Base-by-base conservation (phyloP, 345 rosid genomes). In the Brassica incana region DNA sequence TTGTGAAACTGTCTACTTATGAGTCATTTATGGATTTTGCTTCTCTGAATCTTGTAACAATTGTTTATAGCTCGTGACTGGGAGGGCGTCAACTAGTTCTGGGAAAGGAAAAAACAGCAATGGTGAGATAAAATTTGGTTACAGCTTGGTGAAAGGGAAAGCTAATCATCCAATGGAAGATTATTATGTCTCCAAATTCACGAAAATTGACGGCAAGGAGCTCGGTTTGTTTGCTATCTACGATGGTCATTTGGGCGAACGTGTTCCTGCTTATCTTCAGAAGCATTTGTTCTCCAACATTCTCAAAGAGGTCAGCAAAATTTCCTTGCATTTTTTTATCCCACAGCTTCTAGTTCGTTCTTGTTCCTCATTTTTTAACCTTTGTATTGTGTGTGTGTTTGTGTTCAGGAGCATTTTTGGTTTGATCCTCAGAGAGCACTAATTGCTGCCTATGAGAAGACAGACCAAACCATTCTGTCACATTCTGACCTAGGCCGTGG, bases 81-180 rank as follows among this genome's bases (percentile, higher is more conserved):
- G 89, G 32, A 83, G 77, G 11, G 87, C 90, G 10, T 87, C 90
- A 66, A 84, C 35, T 79, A 87, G 79, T 67, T 83, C 89, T 3
- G 94, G 92, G 1, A 90, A 88, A 79, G 94, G 94, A 40, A 88
- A 81, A 81, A 87, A 85, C 77, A 80, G 77, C 6, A 84, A 80
- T 10, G 87, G 88, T n/a, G 83, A 78, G 38, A 71, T 84, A 27
- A 90, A 83, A 77, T 90, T 79, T 77, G 94, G 94, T 18, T 90
- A 85, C 71, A 86, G 85, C 73, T 79, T 90, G 56, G 85, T 86
- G 15, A 90, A 90, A 83, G 94, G 94, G 54, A 90, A 88, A 86
- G 94, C 92, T 23, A 88, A 84, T 80, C 94, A 90, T 82, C 92
- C 94, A 2, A 90, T 90, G 94, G 94, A 90, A 75, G 94, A 90